Base-by-base conservation (phyloP, 257 asterid species). In the Fraxinus americana region DNA sequence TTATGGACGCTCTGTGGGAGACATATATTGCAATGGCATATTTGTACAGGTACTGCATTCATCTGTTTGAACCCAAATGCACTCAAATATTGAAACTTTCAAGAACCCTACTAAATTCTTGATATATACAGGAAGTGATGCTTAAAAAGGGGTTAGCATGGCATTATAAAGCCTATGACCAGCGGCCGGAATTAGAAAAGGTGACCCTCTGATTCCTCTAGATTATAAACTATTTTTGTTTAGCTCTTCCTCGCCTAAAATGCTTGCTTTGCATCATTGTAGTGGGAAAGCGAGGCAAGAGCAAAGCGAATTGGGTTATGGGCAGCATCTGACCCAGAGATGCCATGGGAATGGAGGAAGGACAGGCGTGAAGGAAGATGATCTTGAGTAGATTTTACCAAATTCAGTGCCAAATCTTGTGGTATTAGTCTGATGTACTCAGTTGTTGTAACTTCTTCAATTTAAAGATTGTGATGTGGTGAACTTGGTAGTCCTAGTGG, bases 291-390 rank as follows among this genome's bases (percentile, higher is more conserved):
- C 73, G 97, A 90, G 75, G 97, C 98, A 25, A 86, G 93, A 67
- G 94, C 92, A 10, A 96, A 93, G 72, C 83, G 90, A 27, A 71
- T 90, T 11, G 99, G 99, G 7, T 61, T 92, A 70, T 96, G 99
- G 97, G 87, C 96, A 0, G 71, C 91, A 14, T 36, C 84, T 2
- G 92, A 96, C 79, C 99, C 99, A n/a, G 95, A 93, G 81, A 93
- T 84, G 98, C 99, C 99, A 73, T 93, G 97, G 99, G 97, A 96
- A 74, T 93, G 98, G 97, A 91, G 99, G 63, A 96, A 91, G 85
- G 85, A 92, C 74, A 83, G 84, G 78, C 98, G 99, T 16, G 91
- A 91, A 82, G 92, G 87, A 72, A 88, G 94, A 83, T 80, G 76
- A 74, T 65, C 70, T 1, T 10, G 23, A 74, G 43, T 39, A 19